Percentiles rank a stretch among this genome's conserved stretches.
These are phyloP conservation scores for Trichocladium uniseriatum DNA, from an alignment of 495 filamentous ascomycete species.

Conservation along the genomic window DNA sequence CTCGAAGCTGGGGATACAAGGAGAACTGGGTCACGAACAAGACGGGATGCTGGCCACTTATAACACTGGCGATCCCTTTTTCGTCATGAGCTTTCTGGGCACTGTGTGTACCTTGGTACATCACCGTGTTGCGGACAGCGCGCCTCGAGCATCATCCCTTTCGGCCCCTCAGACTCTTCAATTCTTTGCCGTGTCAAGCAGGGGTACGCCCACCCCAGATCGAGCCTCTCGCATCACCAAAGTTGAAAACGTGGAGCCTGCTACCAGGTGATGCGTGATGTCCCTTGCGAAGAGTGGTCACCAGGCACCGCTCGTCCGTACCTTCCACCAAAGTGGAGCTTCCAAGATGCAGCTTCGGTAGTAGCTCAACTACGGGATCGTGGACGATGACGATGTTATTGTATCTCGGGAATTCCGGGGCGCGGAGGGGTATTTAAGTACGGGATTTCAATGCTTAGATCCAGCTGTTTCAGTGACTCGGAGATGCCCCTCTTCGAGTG, in stretches of 20 bases:
- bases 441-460: too few species aligned
- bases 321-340: too few species aligned
- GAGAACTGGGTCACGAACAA: not conserved
- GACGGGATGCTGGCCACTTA: not conserved
- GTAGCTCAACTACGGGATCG: too few species aligned
- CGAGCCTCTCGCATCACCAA: not conserved
- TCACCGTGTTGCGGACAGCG: not conserved
- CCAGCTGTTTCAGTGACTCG: too few species aligned
- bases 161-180: not conserved
- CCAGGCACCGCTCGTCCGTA: too few species aligned
- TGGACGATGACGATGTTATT: too few species aligned
- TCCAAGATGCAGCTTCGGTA: too few species aligned
- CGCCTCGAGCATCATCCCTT: not conserved
- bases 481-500: too few species aligned
- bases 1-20: not conserved
- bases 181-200: not conserved
- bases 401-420: too few species aligned
- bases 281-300: too few species aligned
- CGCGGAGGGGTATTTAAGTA: too few species aligned
- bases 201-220: not conserved
- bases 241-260: not conserved
- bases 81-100: not conserved
- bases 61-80: not conserved
- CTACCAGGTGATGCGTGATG: too few species aligned
- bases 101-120: conserved; percentile 1